These are phyloP conservation scores for Verticillium nonalfalfae DNA, from an alignment of 2,329 filamentous ascomycete genomes.

Conservation along the genomic window DNA sequence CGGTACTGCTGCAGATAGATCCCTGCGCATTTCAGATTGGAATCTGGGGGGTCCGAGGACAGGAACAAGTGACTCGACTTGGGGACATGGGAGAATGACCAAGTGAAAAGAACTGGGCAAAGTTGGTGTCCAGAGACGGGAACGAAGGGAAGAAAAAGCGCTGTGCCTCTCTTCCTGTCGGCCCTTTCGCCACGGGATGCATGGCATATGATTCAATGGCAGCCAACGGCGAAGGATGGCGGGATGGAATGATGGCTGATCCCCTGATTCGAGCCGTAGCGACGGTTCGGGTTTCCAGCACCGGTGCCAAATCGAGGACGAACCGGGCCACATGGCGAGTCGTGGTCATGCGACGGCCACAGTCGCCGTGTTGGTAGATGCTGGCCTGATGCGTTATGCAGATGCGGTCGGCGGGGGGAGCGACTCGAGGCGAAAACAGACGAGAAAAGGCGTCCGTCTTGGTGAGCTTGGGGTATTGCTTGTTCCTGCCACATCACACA, in stretches of 20 bases:
- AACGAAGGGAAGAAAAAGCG: background rate
- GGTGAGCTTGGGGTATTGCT: background rate
- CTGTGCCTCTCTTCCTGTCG: background rate
- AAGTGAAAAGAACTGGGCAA: background rate
- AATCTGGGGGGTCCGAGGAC: background rate
- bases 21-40: background rate
- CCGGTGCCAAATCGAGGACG: background rate
- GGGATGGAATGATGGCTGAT: background rate
- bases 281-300: background rate
- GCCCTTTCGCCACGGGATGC: background rate
- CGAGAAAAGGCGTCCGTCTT: background rate
- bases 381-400: background rate
- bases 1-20: background rate
- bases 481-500: background rate
- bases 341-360: background rate
- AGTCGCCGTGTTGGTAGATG: too few species aligned
- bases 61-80: too few species aligned
- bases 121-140: background rate
- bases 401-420: background rate
- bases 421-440: background rate
- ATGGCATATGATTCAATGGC: background rate
- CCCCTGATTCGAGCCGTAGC: background rate
- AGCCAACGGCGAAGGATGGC: background rate
- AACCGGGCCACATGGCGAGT: background rate
- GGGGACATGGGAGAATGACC: background rate